Percentiles rank a stretch among this genome's conserved stretches.
Conservation (phyloP, 208 protist genomes). For the Trypanosoma lewisi region DNA sequence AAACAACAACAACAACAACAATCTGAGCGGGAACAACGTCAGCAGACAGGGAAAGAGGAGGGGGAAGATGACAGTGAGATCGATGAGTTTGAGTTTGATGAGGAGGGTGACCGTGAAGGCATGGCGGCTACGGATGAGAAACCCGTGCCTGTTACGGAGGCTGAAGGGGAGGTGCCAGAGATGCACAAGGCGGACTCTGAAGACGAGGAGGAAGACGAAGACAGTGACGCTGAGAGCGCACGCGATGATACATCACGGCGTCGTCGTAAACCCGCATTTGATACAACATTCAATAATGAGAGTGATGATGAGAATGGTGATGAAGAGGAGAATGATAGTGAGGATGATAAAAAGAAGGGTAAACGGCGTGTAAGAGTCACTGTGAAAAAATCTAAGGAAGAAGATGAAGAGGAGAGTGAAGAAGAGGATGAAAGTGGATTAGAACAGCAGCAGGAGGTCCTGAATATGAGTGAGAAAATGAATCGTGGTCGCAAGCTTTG, state of each 20-base stretch:
- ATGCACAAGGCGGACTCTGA: slow-evolving; percentile 17
- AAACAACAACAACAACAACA: slow-evolving; percentile 45
- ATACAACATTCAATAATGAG: slow-evolving; percentile 16
- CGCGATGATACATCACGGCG: slow-evolving; percentile 23
- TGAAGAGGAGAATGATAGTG: slow-evolving; percentile 25
- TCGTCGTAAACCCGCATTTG: slow-evolving; percentile 13
- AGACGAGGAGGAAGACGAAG: slow-evolving; percentile 30
- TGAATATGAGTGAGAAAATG: slow-evolving; percentile 46
- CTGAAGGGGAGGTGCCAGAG: slow-evolving; percentile 35
- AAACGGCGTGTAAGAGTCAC: slow-evolving; percentile 46
- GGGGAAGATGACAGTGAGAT: slow-evolving; percentile 39
- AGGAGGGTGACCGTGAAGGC: slow-evolving; percentile 41
- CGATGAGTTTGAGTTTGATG: slow-evolving; percentile 41
- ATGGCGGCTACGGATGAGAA: slow-evolving; percentile 60
- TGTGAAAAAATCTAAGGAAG: slow-evolving; percentile 26
- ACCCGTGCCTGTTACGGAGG: slow-evolving; percentile 38
- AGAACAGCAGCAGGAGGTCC: slow-evolving; percentile 15
- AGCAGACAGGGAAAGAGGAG: slow-evolving; percentile 38
- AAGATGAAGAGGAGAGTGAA: slow-evolving; percentile 38
- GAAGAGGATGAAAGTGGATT: slow-evolving; percentile 24
- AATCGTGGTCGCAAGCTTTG: slow-evolving; percentile 80
- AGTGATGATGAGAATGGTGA: slow-evolving; percentile 32
- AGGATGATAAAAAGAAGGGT: slow-evolving; percentile 34
- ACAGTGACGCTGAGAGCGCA: slow-evolving; percentile 28
- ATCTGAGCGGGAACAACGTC: slow-evolving; percentile 29